Conservation (phyloP, 2,329 filamentous ascomycete species). For the Penicillium sp. region DNA sequence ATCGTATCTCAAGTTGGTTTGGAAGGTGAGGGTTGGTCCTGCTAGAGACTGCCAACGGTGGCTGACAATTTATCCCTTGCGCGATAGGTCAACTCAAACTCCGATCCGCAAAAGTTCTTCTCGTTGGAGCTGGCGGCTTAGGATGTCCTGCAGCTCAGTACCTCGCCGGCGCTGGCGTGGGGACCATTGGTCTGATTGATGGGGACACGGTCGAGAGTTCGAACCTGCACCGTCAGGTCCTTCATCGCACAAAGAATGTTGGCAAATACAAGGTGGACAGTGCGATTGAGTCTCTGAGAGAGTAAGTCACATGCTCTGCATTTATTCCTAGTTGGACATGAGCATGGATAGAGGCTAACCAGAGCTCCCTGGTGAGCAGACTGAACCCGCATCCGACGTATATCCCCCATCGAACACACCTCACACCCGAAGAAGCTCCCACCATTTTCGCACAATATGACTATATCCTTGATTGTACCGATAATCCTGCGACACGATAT, state of each 20-base stretch:
- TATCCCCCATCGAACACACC: conserved; percentile 63
- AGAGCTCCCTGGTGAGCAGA: conserved; percentile 41
- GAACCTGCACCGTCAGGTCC: conserved; percentile 90
- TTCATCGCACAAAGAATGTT: conserved; percentile 72
- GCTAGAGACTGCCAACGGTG: neutral
- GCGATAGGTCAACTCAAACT: conserved; percentile 73
- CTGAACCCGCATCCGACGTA: conserved; percentile 75
- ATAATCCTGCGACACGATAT: conserved; percentile 89
- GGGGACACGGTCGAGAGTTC: conserved; percentile 86
- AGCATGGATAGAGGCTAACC: neutral
- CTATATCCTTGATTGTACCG: conserved; percentile 90
- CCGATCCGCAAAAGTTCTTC: conserved; percentile 70
- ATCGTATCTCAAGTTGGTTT: conserved; percentile 83
- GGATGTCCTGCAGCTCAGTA: conserved; percentile 94
- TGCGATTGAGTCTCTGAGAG: conserved; percentile 63
- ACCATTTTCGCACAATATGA: conserved; percentile 73
- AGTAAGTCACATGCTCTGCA: conserved; percentile 51
- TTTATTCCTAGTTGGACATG: too few relatives aligned
- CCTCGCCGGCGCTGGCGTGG: conserved; percentile 84
- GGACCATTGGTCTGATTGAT: conserved; percentile 81
- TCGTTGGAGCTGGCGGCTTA: conserved; percentile 86
- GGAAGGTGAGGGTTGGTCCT: conserved; percentile 57
- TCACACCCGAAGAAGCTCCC: conserved; percentile 71
- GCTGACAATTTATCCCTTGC: conserved; percentile 1
- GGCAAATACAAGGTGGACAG: conserved; percentile 82